Base-by-base conservation (phyloP, 345 rosid species). In the Noccaea bulbosa region DNA sequence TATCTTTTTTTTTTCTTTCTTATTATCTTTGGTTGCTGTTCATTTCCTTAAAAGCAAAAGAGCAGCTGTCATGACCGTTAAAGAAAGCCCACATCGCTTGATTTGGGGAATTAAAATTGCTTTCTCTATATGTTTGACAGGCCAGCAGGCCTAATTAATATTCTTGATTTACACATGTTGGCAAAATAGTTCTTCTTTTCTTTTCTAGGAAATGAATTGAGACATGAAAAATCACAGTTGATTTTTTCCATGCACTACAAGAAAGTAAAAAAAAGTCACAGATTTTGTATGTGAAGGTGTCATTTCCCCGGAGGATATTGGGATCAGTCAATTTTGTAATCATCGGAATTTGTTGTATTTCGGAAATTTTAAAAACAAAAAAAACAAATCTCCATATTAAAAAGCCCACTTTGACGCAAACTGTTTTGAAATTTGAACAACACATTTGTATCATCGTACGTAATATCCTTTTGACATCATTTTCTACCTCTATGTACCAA, bases 21-120 rank as follows among this genome's bases (percentile, higher is more conserved):
- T 40, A 33, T 48, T 3, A 51, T 51, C 24, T 66, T 8, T 14
- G n/a, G 8, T 35, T 11, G 20, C 39, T 43, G 4, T 39, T 14
- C 14, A 33, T 10, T 14, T 51, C 11, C 14, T 38, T 51, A 10
- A 8, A 37, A 6, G 22, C 3, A 6, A 11, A 40, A 8, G 27
- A 53, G 17, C 11, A 30, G 62, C 17, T 53, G 11, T 43, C 22
- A 50, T n/a, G 2, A 22, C 15, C 9, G 45, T 17, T 34, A 34
- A 5, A 49, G 11, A 68, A 55, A 68, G 24, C 54, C 40, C 33
- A 67, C 3, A 17, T 35, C 20, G 40, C 62, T 47, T 34, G 1
- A 55, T 55, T 15, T 8, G 27, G 43, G 43, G 43, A 17, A 5
- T 4, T 55, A 54, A 0, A 54, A 33, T 15, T 55, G 11, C 39